phyloP scores from a whole-genome alignment of 2,329 filamentous ascomycete genomes.

The Aureobasidium sp. region DNA sequence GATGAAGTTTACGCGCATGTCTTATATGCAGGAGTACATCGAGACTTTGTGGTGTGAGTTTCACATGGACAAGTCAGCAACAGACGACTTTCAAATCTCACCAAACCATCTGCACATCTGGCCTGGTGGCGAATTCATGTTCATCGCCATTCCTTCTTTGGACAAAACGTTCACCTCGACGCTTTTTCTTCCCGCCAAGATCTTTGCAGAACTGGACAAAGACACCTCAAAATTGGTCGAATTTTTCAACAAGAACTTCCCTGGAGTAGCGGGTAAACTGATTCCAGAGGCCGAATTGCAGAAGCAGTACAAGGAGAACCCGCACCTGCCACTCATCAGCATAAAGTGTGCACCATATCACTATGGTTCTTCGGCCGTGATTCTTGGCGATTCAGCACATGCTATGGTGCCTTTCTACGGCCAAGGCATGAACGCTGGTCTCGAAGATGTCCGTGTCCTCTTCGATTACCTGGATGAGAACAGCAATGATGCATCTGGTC shows the following conservation, averaged over 20 bases:
- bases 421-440: conserved; percentile 93
- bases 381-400: conserved; percentile 89
- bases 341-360: conserved; percentile 91
- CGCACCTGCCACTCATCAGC: conserved; percentile 85
- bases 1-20: conserved; percentile 90
- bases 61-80: conserved; percentile 49
- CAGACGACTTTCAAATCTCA: conserved; percentile 66
- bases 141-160: conserved; percentile 86
- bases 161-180: conserved; percentile 95
- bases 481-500: conserved; percentile 35
- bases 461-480: conserved; percentile 75
- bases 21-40: conserved; percentile 91
- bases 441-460: conserved; percentile 86
- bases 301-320: conserved; percentile 70
- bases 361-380: conserved; percentile 66
- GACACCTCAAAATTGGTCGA: conserved; percentile 52
- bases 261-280: conserved; percentile 65
- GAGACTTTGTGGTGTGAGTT: conserved; percentile 98
- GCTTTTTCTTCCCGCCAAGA: conserved; percentile 69
- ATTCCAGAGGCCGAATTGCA: conserved; percentile 63
- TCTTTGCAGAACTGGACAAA: conserved; percentile 62
- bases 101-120: conserved; percentile 96
- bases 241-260: conserved; percentile 81
- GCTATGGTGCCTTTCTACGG: conserved; percentile 99
- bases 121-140: conserved; percentile 93